Evolutionary conservation across 23 red algal genomes (phyloP).

Genomic region (Gracilaria gracilis): DNA sequence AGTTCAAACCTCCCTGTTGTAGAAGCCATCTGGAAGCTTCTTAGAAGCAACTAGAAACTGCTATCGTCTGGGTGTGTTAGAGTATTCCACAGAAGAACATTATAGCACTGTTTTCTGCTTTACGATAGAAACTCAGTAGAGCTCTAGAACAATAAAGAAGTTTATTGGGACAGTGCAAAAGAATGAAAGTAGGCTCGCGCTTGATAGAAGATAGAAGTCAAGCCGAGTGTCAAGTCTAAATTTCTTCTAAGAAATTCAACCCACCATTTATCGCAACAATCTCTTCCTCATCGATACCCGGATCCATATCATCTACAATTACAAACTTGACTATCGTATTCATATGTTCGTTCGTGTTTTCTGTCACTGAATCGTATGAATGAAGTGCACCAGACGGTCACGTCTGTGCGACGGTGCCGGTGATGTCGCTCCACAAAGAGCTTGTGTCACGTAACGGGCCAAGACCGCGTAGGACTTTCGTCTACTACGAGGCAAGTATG

Average conservation of each 20-base stretch:
- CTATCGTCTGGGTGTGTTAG: background rate
- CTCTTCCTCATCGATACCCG: too few relatives aligned
- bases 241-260: background rate
- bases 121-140: background rate
- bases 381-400: too few relatives aligned
- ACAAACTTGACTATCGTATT: too few relatives aligned
- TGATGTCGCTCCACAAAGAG: too few relatives aligned
- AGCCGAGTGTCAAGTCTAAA: slow-evolving; percentile 16
- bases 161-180: slow-evolving; percentile 19
- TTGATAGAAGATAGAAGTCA: slow-evolving; percentile 9
- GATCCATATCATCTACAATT: too few relatives aligned
- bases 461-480: too few relatives aligned
- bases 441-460: too few relatives aligned
- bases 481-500: too few relatives aligned
- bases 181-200: background rate
- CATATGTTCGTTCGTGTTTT: too few relatives aligned
- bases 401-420: too few relatives aligned
- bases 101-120: background rate
- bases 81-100: background rate
- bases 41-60: slow-evolving; percentile 4
- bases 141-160: slow-evolving; percentile 2
- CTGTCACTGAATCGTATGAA: too few relatives aligned
- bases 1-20: background rate
- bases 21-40: slow-evolving; percentile 25
- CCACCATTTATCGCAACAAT: too few relatives aligned